These are phyloP conservation scores for Torulaspora gathmanii DNA, from an alignment of 805 yeast genomes.

Conservation along the genomic window DNA sequence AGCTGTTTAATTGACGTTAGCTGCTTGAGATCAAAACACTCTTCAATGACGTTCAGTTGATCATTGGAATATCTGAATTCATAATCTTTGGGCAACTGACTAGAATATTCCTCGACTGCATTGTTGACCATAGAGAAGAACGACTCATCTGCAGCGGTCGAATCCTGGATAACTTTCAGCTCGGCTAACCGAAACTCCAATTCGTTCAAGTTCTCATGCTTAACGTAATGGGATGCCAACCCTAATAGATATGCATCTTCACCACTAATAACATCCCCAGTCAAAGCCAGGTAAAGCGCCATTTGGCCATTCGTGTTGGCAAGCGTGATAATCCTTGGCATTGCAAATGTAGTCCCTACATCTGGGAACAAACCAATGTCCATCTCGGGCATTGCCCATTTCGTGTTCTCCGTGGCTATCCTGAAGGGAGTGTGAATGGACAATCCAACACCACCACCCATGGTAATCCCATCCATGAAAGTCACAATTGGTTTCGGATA, in stretches of 20 bases:
- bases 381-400: constrained; percentile 97
- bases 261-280: constrained; percentile 76
- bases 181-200: constrained; percentile 62
- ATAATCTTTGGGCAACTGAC: constrained; percentile 59
- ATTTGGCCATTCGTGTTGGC: constrained; percentile 57
- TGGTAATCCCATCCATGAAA: constrained; percentile 83
- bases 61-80: constrained; percentile 52
- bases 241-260: constrained; percentile 79
- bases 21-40: constrained; percentile 51
- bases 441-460: constrained; percentile 98
- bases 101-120: constrained; percentile 74
- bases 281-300: constrained; percentile 80
- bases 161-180: constrained; percentile 38
- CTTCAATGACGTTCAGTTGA: constrained; percentile 61
- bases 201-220: constrained; percentile 56
- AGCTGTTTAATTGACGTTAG: constrained; percentile 47
- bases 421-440: constrained; percentile 89
- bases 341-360: constrained; percentile 88
- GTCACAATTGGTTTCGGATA: constrained; percentile 84
- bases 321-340: constrained; percentile 55
- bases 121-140: constrained; percentile 50
- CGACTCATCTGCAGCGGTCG: constrained; percentile 29
- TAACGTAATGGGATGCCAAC: constrained; percentile 84
- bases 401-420: constrained; percentile 84
- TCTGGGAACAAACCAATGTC: constrained; percentile 95